Evolutionary conservation across 306 rosid genomes (phyloP), one percentile per base, ranked within the genome.

Genomic region (Trifolium pratense): DNA sequence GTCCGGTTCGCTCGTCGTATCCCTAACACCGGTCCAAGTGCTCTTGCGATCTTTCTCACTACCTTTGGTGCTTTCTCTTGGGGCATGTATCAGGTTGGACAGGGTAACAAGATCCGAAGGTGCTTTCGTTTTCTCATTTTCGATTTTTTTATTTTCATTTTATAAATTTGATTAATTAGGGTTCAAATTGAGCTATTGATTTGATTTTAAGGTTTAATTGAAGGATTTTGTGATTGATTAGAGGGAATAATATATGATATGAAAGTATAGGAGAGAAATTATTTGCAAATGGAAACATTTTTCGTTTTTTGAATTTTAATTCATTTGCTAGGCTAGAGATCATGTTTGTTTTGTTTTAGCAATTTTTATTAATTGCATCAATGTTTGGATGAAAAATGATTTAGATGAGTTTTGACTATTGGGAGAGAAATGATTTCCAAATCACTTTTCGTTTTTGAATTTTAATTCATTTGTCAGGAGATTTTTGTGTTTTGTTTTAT

Each of bases 71-170:
- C 85, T 45, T 95, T 92, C 87, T 91, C 99, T 6, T 95, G 93
- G 92, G 99, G 99, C 71, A 91, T 95, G 99, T 95, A 95, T 82
- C 89, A 90, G 88, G 97, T 95, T 40, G 99, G 99, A 49, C 82
- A 90, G 86, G 99, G 99, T 66, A 95, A 95, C 87, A 84, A 91
- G 91, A 86, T 85, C 92, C 96, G 99, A 72, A 90, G 97, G 99
- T 88, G 5, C 20, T 31, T 72, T 8, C n/a, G 0, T 0, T 56
- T 56, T 48, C 48, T 0, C 6, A 9, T 75, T 61, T 8, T 12
- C 3, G 36, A 46, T 57, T 66, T 43, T 32, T 36, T 7, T 2
- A 36, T 36, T 36, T 45, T 14, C 40, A 11, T 59, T 58, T 58
- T 25, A 21, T 14, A 6, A 6, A 16, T 18, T 1, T 31, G 1